These are phyloP conservation scores for Neonectria coccinea DNA, from an alignment of 2,329 filamentous ascomycete species.

Conservation along the genomic window DNA sequence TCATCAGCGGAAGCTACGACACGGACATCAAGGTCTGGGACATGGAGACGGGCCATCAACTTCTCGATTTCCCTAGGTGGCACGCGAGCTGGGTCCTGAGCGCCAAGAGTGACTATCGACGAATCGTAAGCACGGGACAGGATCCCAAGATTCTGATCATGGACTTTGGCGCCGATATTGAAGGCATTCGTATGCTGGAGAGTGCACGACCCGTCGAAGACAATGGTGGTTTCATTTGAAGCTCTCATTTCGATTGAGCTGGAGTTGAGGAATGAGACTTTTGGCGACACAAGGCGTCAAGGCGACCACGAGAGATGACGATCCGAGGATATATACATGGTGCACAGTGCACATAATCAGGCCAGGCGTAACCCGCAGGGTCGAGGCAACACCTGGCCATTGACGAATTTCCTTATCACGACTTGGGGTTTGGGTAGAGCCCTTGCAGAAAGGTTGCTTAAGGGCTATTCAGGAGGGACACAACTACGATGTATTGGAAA, in stretches of 20 bases:
- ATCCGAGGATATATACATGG: conserved; percentile 19
- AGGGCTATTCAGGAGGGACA: conserved; percentile 32
- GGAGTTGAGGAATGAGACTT: conserved; percentile 7
- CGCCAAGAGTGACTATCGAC: conserved; percentile 93
- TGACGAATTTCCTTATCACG: conserved; percentile 38
- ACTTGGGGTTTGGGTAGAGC: conserved; percentile 38
- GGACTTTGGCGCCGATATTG: conserved; percentile 81
- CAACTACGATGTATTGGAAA: conserved; percentile 32
- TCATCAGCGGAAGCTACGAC: conserved; percentile 94
- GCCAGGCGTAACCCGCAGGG: conserved; percentile 23
- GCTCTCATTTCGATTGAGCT: background rate
- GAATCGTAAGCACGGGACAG: conserved; percentile 95
- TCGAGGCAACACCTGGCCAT: conserved; percentile 17
- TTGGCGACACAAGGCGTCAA: conserved; percentile 4
- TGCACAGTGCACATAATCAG: conserved; percentile 21
- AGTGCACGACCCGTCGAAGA: conserved; percentile 47
- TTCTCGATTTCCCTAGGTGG: conserved; percentile 92
- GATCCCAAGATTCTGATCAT: conserved; percentile 92
- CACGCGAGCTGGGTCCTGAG: conserved; percentile 97
- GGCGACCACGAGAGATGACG: conserved; percentile 23
- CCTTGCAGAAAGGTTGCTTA: conserved; percentile 19
- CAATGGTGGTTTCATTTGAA: conserved; percentile 45
- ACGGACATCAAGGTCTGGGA: conserved; percentile 96
- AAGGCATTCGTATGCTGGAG: conserved; percentile 70
- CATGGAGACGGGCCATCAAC: conserved; percentile 80